Conservation (phyloP, 169 alveolate genomes). For the Eimeria maxima region DNA sequence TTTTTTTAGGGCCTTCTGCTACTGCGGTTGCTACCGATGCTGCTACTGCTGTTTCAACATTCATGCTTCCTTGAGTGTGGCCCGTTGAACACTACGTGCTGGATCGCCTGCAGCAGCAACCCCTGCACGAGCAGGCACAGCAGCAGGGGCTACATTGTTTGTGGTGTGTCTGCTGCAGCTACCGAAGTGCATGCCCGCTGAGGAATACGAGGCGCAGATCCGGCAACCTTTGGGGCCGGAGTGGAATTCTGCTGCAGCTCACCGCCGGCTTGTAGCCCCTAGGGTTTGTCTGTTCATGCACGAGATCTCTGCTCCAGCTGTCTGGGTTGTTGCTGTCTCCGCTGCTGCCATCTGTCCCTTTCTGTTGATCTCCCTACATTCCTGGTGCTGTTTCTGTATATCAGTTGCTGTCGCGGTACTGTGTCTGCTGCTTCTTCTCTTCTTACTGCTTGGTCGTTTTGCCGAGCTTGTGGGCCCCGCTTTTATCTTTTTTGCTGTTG, state of each 20-base stretch:
- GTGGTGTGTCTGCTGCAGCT: conserved; percentile 65
- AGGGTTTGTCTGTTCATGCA: conserved; percentile 81
- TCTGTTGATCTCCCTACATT: background rate
- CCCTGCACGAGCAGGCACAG: no score
- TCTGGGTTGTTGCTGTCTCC: no score
- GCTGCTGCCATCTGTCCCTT: background rate
- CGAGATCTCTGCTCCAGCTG: background rate
- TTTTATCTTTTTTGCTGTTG: background rate
- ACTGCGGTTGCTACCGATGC: background rate
- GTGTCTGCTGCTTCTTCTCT: background rate
- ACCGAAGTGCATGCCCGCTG: conserved; percentile 84
- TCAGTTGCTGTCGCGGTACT: background rate
- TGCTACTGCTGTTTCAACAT: background rate
- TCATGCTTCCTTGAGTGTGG: background rate
- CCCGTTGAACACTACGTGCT: background rate
- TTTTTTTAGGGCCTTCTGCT: background rate
- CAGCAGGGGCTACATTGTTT: background rate
- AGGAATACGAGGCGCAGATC: conserved; percentile 86
- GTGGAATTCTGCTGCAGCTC: conserved; percentile 90
- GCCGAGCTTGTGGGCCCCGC: background rate
- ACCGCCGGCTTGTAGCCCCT: conserved; percentile 90
- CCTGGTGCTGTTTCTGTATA: background rate
- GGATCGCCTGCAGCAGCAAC: background rate
- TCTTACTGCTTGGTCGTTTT: background rate
- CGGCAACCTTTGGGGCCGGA: conserved; percentile 87